Conservation (phyloP, 306 rosid genomes). For the Crataegus laevigata region DNA sequence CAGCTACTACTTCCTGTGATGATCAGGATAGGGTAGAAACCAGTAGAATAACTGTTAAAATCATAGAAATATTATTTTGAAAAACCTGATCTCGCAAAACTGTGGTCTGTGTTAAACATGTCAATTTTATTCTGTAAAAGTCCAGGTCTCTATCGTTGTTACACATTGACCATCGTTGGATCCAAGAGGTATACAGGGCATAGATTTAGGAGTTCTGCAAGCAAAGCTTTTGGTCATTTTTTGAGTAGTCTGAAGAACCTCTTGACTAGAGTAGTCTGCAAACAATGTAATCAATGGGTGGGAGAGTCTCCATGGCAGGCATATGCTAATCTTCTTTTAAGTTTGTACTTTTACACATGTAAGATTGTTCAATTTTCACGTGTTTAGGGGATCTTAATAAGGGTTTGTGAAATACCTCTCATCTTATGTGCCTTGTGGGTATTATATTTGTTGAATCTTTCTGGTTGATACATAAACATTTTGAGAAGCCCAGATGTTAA, state of each 20-base stretch:
- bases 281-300: not conserved
- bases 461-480: not conserved
- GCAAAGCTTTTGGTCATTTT: not conserved
- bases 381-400: not conserved
- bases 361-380: not conserved
- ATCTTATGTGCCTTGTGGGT: not conserved
- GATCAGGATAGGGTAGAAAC: not conserved
- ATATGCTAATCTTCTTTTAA: not conserved
- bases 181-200: not conserved
- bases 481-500: not conserved
- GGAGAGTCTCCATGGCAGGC: not conserved
- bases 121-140: not conserved
- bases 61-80: not conserved
- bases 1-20: not conserved
- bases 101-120: not conserved
- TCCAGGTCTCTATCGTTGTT: not conserved
- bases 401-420: not conserved
- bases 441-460: not conserved
- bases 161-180: not conserved
- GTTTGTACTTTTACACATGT: not conserved
- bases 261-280: not conserved
- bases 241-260: not conserved
- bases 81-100: not conserved
- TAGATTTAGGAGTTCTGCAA: not conserved
- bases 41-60: not conserved